Percentiles rank a stretch among this genome's conserved stretches.
phyloP scores from a whole-genome alignment of 495 filamentous ascomycete genomes.

The Trypethelium eluteriae region DNA sequence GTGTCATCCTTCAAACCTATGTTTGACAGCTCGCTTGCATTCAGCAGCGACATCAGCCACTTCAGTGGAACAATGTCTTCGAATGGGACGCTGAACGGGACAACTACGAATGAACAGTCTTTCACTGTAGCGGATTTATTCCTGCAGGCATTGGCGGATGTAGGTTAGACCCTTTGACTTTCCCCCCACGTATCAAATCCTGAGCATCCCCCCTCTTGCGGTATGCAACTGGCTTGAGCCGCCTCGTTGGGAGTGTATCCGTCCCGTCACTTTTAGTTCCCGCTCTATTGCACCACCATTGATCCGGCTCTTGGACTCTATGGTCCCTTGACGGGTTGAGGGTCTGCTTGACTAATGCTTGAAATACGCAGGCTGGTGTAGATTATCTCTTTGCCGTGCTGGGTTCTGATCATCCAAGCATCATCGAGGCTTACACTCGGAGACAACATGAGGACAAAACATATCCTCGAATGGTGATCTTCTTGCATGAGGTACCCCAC shows the following conservation, averaged over 20 bases:
- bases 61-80: constrained; percentile 1
- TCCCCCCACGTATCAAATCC: not conserved
- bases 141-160: constrained; percentile 13
- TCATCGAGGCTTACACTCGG: constrained; percentile 26
- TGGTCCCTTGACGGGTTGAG: no score
- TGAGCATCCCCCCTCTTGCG: no score
- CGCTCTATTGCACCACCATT: no score
- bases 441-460: constrained; percentile 22
- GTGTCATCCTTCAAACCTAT: no score
- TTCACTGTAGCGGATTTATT: constrained; percentile 15
- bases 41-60: not conserved
- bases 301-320: no score
- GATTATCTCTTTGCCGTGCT: constrained; percentile 23
- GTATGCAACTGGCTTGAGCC: not conserved
- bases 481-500: constrained; percentile 29
- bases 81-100: not conserved
- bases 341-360: no score
- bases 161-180: not conserved
- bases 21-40: no score
- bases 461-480: constrained; percentile 31
- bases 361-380: constrained; percentile 17
- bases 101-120: not conserved
- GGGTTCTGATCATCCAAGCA: constrained; percentile 28
- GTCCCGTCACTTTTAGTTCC: no score
- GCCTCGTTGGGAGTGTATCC: no score